phyloP scores from a whole-genome alignment of 2,329 filamentous ascomycete species.

The Pseudogymnoascus sp. region DNA sequence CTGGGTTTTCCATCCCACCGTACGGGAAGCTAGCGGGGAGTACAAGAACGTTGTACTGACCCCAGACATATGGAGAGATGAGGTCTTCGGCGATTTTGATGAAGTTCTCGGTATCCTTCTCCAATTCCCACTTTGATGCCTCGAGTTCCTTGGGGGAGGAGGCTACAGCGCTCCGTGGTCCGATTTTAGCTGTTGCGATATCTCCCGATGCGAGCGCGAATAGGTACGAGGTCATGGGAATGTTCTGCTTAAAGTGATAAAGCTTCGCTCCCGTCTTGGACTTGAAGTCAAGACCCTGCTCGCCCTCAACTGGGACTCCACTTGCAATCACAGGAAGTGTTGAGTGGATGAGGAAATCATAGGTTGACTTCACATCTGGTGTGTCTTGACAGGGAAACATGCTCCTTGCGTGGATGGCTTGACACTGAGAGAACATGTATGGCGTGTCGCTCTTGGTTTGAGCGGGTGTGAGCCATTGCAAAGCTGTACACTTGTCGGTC shows the following conservation, averaged over 20 bases:
- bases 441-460: conserved; percentile 95
- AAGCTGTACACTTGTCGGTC: conserved; percentile 77
- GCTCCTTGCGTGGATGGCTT: conserved; percentile 89
- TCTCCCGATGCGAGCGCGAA: conserved; percentile 89
- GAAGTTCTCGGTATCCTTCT: conserved; percentile 84
- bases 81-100: conserved; percentile 74
- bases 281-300: conserved; percentile 43
- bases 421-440: conserved; percentile 97
- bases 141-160: conserved; percentile 81
- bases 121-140: conserved; percentile 83
- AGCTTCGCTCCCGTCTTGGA: conserved; percentile 41
- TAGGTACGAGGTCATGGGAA: conserved; percentile 89
- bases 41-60: conserved; percentile 87
- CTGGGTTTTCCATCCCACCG: conserved; percentile 73
- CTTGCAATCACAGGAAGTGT: conserved; percentile 86
- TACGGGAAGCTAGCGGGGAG: conserved; percentile 87
- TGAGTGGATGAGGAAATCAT: conserved; percentile 80
- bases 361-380: conserved; percentile 93
- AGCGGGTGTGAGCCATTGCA: conserved; percentile 89
- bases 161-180: conserved; percentile 74
- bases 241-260: conserved; percentile 81
- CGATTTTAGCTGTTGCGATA: conserved; percentile 76
- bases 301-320: conserved; percentile 52
- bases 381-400: conserved; percentile 97
- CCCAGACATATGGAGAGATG: conserved; percentile 87